Evolutionary conservation across 1,139 yeast species (phyloP), one percentile per base, ranked within the genome.

Genomic region (Sugiyamaella sp.): DNA sequence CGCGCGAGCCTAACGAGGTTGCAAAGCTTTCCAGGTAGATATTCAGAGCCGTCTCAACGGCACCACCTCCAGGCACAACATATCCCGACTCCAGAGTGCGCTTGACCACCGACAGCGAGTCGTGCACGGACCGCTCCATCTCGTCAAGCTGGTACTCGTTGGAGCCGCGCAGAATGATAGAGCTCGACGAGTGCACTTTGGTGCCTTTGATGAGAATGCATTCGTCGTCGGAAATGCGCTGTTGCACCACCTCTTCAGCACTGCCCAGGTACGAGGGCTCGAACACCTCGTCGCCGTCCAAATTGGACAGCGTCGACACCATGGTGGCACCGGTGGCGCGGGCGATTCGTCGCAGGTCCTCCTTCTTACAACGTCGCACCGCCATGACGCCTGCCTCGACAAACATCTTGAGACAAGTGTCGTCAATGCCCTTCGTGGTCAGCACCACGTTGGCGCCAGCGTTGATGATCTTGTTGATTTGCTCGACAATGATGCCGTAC

Each of bases 21-120:
- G 99, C 99, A 72, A 95, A 93, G 71, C 89, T 93, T 73, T 95
- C 99, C 69, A 95, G 79, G 71, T 89, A 95, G 56, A 95, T 90
- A 75, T 90, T 91, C 65, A 95, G 80, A 9, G 99, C 97, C 46
- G 97, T 80, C 75, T 95, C 99, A 46, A 93, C 99, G 20, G 98
- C 97, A 59, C 99, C 99, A 60, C 99, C 99, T 55, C 99, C 99
- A 46, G 99, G 98, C 8, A 95, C 99, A 55, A 95, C 95, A 62
- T 81, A 75, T 14, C 98, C 98, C 66, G 95, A 84, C 74, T 95
- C 99, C 63, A 95, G 80, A 16, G 99, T 90, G 71, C 99, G 85
- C 76, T 95, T 95, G 46, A 95, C 97, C 38, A 93, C 99, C 46
- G 91, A 85, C 63, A 95, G 78, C 1, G 99, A 89, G 71, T 95